Conservation (phyloP, 2,329 filamentous ascomycete genomes). For the Parastagonospora nodorum region DNA sequence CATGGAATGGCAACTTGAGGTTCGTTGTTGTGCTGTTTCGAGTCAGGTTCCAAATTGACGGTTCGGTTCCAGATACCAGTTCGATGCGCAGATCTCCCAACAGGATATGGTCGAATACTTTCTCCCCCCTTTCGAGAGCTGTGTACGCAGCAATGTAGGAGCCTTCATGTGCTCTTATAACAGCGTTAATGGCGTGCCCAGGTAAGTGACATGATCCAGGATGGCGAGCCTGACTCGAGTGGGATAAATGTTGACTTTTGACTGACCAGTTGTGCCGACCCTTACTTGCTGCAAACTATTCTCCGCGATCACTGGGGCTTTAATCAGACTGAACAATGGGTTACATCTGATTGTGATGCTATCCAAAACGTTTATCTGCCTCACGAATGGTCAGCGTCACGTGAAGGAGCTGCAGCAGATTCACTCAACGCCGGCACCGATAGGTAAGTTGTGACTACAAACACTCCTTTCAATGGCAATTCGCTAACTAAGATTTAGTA, state of each 20-base stretch:
- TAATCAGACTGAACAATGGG: slow-evolving; percentile 64
- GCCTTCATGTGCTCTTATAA: slow-evolving; percentile 63
- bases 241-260: too few species aligned
- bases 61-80: slow-evolving; percentile 48
- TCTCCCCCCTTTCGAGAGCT: slow-evolving; percentile 65
- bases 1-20: slow-evolving; percentile 35
- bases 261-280: slow-evolving; percentile 57
- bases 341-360: slow-evolving; percentile 69
- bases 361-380: slow-evolving; percentile 63
- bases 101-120: slow-evolving; percentile 74
- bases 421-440: slow-evolving; percentile 35
- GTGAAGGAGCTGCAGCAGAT: slow-evolving; percentile 32
- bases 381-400: slow-evolving; percentile 44
- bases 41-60: background rate
- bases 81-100: slow-evolving; percentile 60
- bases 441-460: too few species aligned
- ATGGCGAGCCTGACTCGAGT: too few species aligned
- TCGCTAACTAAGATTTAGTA: too few species aligned
- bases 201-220: slow-evolving; percentile 35
- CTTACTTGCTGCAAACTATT: slow-evolving; percentile 66
- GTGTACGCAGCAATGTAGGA: slow-evolving; percentile 54
- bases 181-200: slow-evolving; percentile 67
- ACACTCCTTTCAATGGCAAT: too few species aligned
- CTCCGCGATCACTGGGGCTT: slow-evolving; percentile 70
- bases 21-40: background rate